Conservation (phyloP, 225 moss, liverwort and hornwort species). For the Straminergon stramineum region DNA sequence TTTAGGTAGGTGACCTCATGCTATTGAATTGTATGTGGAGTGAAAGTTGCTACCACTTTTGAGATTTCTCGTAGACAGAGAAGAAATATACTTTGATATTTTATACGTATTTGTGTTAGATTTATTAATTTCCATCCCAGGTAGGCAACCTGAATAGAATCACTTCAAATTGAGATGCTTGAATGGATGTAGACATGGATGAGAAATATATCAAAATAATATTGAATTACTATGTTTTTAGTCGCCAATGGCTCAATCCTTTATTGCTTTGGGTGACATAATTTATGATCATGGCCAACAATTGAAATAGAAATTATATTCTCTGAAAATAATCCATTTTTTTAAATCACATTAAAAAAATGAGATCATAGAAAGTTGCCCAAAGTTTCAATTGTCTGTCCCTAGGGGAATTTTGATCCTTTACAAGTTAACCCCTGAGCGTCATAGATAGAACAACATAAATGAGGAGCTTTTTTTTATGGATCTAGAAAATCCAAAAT, state of each 20-base stretch:
- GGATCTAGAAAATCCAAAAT: no score
- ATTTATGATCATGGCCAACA: accelerated
- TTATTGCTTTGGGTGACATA: neutral
- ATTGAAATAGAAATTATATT: neutral
- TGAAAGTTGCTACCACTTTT: neutral
- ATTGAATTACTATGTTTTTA: no score
- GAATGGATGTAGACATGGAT: neutral
- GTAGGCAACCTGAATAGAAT: neutral
- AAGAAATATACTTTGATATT: neutral
- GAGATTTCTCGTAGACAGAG: neutral
- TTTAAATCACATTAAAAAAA: neutral
- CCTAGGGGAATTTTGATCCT: neutral
- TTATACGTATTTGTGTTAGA: neutral
- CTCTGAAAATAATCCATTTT: neutral
- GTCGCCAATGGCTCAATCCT: neutral
- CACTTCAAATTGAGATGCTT: neutral
- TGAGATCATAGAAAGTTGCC: neutral
- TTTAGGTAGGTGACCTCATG: neutral
- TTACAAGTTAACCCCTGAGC: neutral
- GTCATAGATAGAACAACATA: no score
- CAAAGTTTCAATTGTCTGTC: neutral
- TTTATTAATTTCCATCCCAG: neutral
- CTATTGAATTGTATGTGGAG: neutral
- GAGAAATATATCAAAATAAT: neutral
- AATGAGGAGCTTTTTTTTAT: no score